phyloP scores from a whole-genome alignment of 192 early-diverging fungal species.

The Chytriomyces hyalinus region DNA sequence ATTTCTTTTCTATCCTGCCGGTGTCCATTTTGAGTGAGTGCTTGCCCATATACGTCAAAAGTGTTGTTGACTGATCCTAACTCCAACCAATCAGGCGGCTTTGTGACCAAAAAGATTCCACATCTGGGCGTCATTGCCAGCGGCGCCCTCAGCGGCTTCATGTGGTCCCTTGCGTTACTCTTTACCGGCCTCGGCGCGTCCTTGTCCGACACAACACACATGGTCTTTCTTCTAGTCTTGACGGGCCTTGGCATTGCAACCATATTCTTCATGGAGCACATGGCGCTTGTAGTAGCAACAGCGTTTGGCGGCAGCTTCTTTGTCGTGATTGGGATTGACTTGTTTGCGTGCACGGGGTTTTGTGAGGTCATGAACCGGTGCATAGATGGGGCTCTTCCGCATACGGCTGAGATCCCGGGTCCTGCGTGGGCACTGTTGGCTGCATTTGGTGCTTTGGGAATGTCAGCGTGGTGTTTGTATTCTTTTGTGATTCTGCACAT shows the following conservation, averaged over 20 bases:
- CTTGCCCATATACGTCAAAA: background rate
- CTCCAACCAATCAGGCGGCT: conserved; percentile 15
- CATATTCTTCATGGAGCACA: conserved; percentile 40
- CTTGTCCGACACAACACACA: conserved; percentile 19
- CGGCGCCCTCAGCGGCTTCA: conserved; percentile 29
- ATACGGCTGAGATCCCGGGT: conserved; percentile 29
- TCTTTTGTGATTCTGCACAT: background rate
- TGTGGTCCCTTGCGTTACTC: conserved; percentile 15
- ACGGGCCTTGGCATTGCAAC: conserved; percentile 2
- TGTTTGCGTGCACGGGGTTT: conserved; percentile 34
- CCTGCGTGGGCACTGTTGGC: conserved; percentile 37
- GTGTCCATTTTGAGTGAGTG: conserved; percentile 8
- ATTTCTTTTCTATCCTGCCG: conserved; percentile 17
- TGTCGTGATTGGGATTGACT: conserved; percentile 25
- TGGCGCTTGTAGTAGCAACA: conserved; percentile 31
- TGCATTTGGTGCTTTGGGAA: background rate
- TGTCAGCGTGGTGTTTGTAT: conserved; percentile 20
- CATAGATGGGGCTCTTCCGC: conserved; percentile 22
- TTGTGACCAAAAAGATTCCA: conserved; percentile 2
- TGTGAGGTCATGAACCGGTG: conserved; percentile 30
- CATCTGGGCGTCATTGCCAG: conserved; percentile 18
- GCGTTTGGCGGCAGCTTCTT: conserved; percentile 26
- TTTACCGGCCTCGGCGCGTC: conserved; percentile 32
- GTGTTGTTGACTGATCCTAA: background rate
- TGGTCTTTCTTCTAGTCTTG: conserved; percentile 17